Evolutionary conservation across 129 eudicot genomes (phyloP).

Genomic region (Rutidosis leptorrhynchoides): DNA sequence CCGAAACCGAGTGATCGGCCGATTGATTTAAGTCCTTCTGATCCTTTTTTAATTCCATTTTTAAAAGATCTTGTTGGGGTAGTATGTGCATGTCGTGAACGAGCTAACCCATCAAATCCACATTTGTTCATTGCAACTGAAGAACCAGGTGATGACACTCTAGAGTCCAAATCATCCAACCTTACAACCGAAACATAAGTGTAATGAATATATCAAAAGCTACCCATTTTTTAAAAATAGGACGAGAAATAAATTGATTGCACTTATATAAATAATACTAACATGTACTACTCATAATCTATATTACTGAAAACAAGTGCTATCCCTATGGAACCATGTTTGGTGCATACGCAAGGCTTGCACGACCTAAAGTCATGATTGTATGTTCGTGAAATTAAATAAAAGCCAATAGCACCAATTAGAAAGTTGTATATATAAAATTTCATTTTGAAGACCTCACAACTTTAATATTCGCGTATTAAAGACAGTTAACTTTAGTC

Average conservation of each 20-base stretch:
- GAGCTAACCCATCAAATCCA: constrained; percentile 53
- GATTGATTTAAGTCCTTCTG: constrained; percentile 80
- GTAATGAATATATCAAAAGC: background rate
- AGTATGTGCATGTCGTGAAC: constrained; percentile 36
- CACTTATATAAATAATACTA: background rate
- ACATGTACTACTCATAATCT: background rate
- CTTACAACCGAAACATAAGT: background rate
- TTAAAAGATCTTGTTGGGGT: constrained; percentile 65
- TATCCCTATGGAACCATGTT: background rate
- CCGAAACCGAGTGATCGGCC: constrained; percentile 78
- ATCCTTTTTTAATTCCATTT: constrained; percentile 65
- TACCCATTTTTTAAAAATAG: background rate
- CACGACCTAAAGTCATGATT: background rate
- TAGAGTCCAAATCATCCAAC: constrained; percentile 15
- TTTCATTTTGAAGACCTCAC: background rate
- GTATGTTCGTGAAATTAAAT: background rate
- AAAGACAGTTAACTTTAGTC: background rate
- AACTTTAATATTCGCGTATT: background rate
- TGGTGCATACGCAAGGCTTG: background rate
- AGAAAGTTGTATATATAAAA: background rate
- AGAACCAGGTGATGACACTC: constrained; percentile 58
- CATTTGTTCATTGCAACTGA: constrained; percentile 42
- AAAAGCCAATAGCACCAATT: background rate
- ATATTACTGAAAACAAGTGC: background rate
- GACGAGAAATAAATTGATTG: background rate